Evolutionary conservation across 257 asterid genomes (phyloP).

Genomic region (Prunella vulgaris): DNA sequence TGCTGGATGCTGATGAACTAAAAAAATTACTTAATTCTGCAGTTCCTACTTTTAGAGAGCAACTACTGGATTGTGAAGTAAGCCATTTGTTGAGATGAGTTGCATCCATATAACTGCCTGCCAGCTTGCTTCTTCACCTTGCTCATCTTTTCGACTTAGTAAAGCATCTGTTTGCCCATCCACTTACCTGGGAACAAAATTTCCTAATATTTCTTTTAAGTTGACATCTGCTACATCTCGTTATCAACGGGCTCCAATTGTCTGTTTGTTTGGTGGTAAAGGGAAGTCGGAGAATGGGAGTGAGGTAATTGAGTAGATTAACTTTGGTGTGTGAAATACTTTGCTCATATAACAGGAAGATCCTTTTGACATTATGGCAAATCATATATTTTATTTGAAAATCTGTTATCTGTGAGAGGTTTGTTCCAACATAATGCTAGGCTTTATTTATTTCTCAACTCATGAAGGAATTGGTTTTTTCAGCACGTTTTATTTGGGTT

Average conservation of each 20-base stretch:
- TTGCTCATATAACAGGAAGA: neutral
- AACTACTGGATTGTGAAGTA: slow-evolving; percentile 31
- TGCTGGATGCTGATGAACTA: neutral
- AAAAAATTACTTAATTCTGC: slow-evolving; percentile 8
- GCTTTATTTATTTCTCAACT: neutral
- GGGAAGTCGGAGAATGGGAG: slow-evolving; percentile 47
- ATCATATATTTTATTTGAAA: neutral
- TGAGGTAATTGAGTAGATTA: slow-evolving; percentile 39
- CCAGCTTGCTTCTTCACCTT: slow-evolving; percentile 27
- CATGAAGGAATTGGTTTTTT: neutral
- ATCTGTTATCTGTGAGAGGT: neutral
- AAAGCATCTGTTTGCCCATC: slow-evolving; percentile 27
- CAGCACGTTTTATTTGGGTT: too few relatives aligned
- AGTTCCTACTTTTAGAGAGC: slow-evolving; percentile 17
- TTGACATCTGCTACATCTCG: slow-evolving; percentile 22
- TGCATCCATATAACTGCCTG: slow-evolving; percentile 31
- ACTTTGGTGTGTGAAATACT: neutral
- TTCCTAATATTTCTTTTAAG: slow-evolving; percentile 29
- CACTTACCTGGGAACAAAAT: slow-evolving; percentile 25
- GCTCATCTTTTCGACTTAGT: slow-evolving; percentile 17
- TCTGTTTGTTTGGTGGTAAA: slow-evolving; percentile 57
- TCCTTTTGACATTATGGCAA: neutral
- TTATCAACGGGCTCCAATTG: slow-evolving; percentile 29
- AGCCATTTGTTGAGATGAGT: slow-evolving; percentile 36
- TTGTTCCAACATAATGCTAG: neutral